These are phyloP conservation scores for Penicillium capsulatum DNA, from an alignment of 2,329 filamentous ascomycete genomes.

Conservation along the genomic window DNA sequence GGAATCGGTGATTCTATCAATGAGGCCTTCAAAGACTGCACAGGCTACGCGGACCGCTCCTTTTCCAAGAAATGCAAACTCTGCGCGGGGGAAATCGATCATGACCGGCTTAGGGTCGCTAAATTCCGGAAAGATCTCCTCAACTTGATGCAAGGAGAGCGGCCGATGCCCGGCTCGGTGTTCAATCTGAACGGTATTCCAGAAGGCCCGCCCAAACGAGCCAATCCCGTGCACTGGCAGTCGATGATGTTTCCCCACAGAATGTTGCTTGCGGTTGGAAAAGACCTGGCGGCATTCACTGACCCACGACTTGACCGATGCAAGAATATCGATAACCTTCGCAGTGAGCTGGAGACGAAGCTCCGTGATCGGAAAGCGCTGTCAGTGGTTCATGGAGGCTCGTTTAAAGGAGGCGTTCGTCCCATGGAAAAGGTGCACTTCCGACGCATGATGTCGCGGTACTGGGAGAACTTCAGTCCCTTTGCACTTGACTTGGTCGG, in stretches of 20 bases:
- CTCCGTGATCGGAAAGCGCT: constrained; percentile 49
- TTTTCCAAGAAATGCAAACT: constrained; percentile 56
- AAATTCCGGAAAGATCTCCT: constrained; percentile 58
- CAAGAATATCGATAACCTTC: constrained; percentile 40
- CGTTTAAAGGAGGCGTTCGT: constrained; percentile 12
- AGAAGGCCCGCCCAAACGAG: not conserved
- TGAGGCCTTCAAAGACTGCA: constrained; percentile 17
- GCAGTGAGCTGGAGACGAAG: constrained; percentile 24
- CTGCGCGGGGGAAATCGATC: constrained; percentile 41
- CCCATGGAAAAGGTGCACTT: constrained; percentile 37
- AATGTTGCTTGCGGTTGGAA: constrained; percentile 10
- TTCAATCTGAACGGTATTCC: constrained; percentile 55
- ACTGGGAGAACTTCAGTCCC: constrained; percentile 40
- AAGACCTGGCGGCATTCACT: constrained; percentile 53
- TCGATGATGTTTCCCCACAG: constrained; percentile 20
- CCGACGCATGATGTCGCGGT: constrained; percentile 41
- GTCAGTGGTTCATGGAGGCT: constrained; percentile 13
- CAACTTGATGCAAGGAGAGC: constrained; percentile 43
- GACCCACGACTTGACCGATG: constrained; percentile 49
- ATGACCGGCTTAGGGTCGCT: constrained; percentile 56
- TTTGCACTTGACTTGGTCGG: constrained; percentile 40
- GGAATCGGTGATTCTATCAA: constrained; percentile 14
- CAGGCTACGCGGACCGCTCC: constrained; percentile 36
- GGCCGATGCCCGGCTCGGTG: constrained; percentile 64
- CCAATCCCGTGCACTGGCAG: not conserved